Percentiles rank a stretch among this genome's conserved stretches.
These are phyloP conservation scores for Sporothrix brasiliensis DNA, from an alignment of 2,329 filamentous ascomycete genomes.

Conservation along the genomic window DNA sequence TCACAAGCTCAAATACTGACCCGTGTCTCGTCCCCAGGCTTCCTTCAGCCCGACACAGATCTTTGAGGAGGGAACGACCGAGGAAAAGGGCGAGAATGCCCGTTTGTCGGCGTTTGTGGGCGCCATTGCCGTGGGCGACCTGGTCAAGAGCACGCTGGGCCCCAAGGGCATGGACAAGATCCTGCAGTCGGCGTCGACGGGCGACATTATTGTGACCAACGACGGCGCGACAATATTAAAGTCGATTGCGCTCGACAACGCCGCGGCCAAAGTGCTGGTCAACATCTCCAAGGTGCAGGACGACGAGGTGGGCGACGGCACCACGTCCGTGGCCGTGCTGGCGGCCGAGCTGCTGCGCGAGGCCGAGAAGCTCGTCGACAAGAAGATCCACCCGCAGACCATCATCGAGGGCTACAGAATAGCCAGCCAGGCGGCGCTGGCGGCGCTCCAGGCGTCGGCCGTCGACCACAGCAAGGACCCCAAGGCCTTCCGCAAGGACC, in stretches of 20 bases:
- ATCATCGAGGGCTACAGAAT: constrained; percentile 99
- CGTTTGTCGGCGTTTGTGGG: constrained; percentile 97
- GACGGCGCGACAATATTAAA: constrained; percentile 98
- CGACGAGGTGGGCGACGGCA: constrained; percentile 97
- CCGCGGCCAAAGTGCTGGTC: constrained; percentile 95
- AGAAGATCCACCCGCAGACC: constrained; percentile 98
- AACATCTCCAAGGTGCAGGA: constrained; percentile 99
- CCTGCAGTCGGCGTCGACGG: constrained; percentile 93
- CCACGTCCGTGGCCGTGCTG: constrained; percentile 94
- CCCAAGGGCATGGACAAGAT: constrained; percentile 99
- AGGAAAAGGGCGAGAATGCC: constrained; percentile 99
- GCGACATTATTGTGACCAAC: constrained; percentile 97
- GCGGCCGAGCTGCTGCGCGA: constrained; percentile 94
- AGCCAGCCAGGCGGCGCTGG: constrained; percentile 85
- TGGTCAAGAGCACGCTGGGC: constrained; percentile 95
- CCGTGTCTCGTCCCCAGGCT: constrained; percentile 39
- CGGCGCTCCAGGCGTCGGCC: constrained; percentile 79
- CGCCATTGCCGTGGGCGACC: constrained; percentile 93
- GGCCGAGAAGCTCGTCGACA: constrained; percentile 94
- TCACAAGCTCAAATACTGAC: not conserved
- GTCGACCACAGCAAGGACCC: constrained; percentile 86
- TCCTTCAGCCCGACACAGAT: constrained; percentile 92
- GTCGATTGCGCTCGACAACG: constrained; percentile 97
- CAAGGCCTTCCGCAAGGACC: constrained; percentile 83
- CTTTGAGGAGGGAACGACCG: constrained; percentile 93